Evolutionary conservation across 768 basidiomycete genomes (phyloP), one percentile per base, ranked within the genome.

Genomic region (Lactifluus volemus): DNA sequence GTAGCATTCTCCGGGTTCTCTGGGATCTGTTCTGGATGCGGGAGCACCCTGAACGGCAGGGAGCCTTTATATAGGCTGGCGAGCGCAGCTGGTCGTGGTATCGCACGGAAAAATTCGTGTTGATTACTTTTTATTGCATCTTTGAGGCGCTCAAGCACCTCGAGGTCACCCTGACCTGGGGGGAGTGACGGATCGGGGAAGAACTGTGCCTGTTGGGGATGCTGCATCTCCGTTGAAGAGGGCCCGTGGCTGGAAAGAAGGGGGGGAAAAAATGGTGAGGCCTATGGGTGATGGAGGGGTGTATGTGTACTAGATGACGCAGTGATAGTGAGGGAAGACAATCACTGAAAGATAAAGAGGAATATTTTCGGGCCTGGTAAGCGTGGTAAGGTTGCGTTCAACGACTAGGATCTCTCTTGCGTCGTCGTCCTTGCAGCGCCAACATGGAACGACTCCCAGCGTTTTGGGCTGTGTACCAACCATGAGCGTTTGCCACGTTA

Each of bases 71-170:
- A 90, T 58, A 87, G 73, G 51, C 75, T 78, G 39, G 83, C 84
- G 42, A 91, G 81, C 52, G 78, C 79, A 15, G 76, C 77, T 32
- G 88, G 89, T 61, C 83, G 79, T 29, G 89, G 86, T 49, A 81
- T 69, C 32, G 88, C 81, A 25, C 81, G 80, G 70, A 82, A 91
- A 66, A 83, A 76, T 58, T 86, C 82, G 71, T 91, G 88, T 68
- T 91, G 88, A 53, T 81, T 82, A 36, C 76, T 78, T 68, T 84
- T 85, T 72, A 91, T 90, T 58, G 80, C 74, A 25, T 81, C 75
- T 71, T 91, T 90, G 71, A 91, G 82, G 58, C 83, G 83, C 73
- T 89, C 83, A 61, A 91, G 79, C 36, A 84, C 78, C 70, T 89
- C 85, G 63, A 90, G 79, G 73, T 89, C 89, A 68, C 76, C 79